These are phyloP conservation scores for Hippophae rhamnoides DNA, from an alignment of 306 rosid species.

Conservation along the genomic window DNA sequence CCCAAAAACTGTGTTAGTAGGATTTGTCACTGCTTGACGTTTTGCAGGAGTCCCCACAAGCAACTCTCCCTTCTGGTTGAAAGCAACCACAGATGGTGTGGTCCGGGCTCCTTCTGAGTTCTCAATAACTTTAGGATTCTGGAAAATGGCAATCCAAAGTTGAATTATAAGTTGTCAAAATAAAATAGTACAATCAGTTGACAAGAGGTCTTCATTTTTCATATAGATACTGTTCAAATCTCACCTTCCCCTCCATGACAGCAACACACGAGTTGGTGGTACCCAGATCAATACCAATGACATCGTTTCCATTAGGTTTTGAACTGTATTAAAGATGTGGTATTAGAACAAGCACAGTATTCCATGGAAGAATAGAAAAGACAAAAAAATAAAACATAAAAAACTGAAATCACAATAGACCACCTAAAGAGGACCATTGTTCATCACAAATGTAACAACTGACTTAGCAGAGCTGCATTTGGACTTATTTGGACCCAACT, in stretches of 20 bases:
- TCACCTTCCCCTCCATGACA: conserved; percentile 87
- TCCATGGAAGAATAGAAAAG: not conserved
- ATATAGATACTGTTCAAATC: not conserved
- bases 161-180: not conserved
- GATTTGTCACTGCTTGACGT: conserved; percentile 89
- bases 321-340: conserved; percentile 33
- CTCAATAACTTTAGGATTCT: conserved; percentile 83
- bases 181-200: not conserved
- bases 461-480: not conserved
- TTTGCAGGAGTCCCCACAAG: conserved; percentile 96
- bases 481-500: not conserved
- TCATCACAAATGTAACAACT: not conserved
- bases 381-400: not conserved
- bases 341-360: not conserved
- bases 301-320: conserved; percentile 74
- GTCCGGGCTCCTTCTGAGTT: conserved; percentile 87
- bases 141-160: not conserved
- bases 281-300: conserved; percentile 88
- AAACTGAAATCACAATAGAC: no score
- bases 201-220: no score
- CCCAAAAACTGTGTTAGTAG: conserved; percentile 76
- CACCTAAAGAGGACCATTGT: no score
- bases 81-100: conserved; percentile 94
- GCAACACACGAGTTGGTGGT: conserved; percentile 91
- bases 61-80: conserved; percentile 82